Evolutionary conservation across 1,284 basidiomycete genomes (phyloP), one percentile per base, ranked within the genome.

Genomic region (Trichosporon ovoides): DNA sequence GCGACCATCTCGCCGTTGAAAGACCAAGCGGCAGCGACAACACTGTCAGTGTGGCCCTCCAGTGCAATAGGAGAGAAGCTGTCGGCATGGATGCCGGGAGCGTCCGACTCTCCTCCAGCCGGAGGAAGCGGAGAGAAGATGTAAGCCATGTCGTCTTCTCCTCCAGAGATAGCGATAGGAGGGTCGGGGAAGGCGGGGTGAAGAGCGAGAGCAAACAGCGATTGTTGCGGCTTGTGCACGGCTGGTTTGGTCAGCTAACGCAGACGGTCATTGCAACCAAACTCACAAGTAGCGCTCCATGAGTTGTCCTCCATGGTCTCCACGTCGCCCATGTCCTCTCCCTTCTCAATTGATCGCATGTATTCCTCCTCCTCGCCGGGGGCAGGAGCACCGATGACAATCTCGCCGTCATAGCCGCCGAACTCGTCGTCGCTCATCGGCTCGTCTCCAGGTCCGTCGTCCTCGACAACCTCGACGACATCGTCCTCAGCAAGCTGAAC

Each of bases 141-240:
- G 78, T 91, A 97, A 33, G 89, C 96, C 0, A 89, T 77, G 74
- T 98, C 95, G 75, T 98, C 96, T 77, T 96, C 93, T 35, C 93
- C 95, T 33, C 96, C 96, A 1, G 91, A 92, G 24, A 86, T 87
- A 5, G 90, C 92, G 34, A 98, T 80, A 2, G 89, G 85, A 56
- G 88, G 85, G 33, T 87, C 86, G 1, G 94, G 92, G 68, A 76
- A 81, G 7, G 61, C 58, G 0, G 83, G 83, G 75, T 99, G 96
- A 38, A 86, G 83, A 12, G 89, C 80, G 38, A 98, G 80, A 48
- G 86, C 80, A 73, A 98, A 99, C 52, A 98, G 88, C 11, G 95
- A 91, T 50, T 69, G 66, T 49, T 67, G 71, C 53, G 65, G 63
- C 40, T 59, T 65, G 62, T 73, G 77, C 34, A 71, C 69, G 52